Evolutionary conservation across 2,329 filamentous ascomycete genomes (phyloP), one percentile per base, ranked within the genome.

Genomic region (Nemania abortiva): DNA sequence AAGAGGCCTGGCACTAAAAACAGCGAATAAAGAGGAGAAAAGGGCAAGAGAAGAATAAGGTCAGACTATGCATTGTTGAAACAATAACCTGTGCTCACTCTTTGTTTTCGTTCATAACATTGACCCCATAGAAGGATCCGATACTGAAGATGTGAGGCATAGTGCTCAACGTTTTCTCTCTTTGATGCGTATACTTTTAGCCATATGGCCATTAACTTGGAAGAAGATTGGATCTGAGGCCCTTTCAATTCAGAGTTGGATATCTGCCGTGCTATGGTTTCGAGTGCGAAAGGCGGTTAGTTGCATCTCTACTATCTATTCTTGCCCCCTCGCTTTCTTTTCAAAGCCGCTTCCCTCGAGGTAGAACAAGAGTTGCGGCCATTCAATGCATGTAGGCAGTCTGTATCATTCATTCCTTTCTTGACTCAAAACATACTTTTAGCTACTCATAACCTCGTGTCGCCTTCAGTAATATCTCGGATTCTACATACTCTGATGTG

Each of bases 401-500:
- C n/a, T n/a, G n/a, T n/a, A n/a, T n/a, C 42, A 47, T 47, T 47
- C 2, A n/a, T n/a, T 47, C 18, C 15, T n/a, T 47, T 47, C 18
- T 47, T 18, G 42, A 47, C n/a, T n/a, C 42, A n/a, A 47, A 47
- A 15, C 15, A n/a, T n/a, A 5, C 7, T 47, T 47, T n/a, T 15
- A 47, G 42, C 42, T 47, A 15, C 15, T 6, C 42, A 2, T 20
- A 34, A 6, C 18, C 18, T 37, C 58, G 59, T 29, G 65, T 52
- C 18, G 70, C 60, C 20, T 52, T 34, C 9, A 72, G 27, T 20
- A 65, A 11, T 13, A 22, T 50, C 24, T 69, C 50, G 3, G 72
- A 63, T 24, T 70, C 56, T 20, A 34, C 53, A 5, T 55, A 45
- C 29, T 65, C 22, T 22, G 45, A 24, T 15, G 24, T 13, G 18